Base-by-base conservation (phyloP, 805 yeast species). In the Ogataea parapolymorpha region DNA sequence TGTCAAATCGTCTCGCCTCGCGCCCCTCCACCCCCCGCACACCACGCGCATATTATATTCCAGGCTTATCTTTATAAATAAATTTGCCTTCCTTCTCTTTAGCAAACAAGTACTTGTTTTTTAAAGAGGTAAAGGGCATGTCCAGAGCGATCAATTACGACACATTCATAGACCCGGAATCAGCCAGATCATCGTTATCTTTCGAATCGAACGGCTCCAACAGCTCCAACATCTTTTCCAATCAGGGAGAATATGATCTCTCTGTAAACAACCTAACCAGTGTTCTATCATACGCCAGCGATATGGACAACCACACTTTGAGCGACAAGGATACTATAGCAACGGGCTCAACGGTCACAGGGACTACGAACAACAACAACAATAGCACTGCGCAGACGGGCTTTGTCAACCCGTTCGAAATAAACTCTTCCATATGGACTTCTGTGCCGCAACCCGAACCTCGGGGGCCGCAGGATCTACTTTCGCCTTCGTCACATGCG, bases 371-470 rank as follows among this genome's bases (percentile, higher is more conserved):
- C 26, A 35, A 30, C 27, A 36, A 26, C 35, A 34, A 22, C 37
- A 26, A 31, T 20, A 16, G 18, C 13, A 7, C 31, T 7, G 26
- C 44, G 7, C 33, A 24, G 13, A 12, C 42, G 22, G 37, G 41
- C 15, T 55, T 53, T 37, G 42, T 37, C 8, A 48, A 51, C 28
- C 61, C 61, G 2, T 55, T 56, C 28, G 57, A 56, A 38, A 48
- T 56, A 25, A 52, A 55, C 37, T 44, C 58, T 1, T 44, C 51
- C 2, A 30, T 56, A 4, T 56, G 61, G 61, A 49, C 39, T 23
- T 23, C 41, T 6, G 33, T 41, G 14, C 42, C 42, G 6, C 46
- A 22, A 18, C 35, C 18, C 27, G 24, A 37, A 29, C 27, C 33
- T 12, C 33, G 12, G 13, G 33, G 33, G 18, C 33, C 23, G 13